Evolutionary conservation across 768 basidiomycete species (phyloP).

Genomic region (Boletus rubescentipes): DNA sequence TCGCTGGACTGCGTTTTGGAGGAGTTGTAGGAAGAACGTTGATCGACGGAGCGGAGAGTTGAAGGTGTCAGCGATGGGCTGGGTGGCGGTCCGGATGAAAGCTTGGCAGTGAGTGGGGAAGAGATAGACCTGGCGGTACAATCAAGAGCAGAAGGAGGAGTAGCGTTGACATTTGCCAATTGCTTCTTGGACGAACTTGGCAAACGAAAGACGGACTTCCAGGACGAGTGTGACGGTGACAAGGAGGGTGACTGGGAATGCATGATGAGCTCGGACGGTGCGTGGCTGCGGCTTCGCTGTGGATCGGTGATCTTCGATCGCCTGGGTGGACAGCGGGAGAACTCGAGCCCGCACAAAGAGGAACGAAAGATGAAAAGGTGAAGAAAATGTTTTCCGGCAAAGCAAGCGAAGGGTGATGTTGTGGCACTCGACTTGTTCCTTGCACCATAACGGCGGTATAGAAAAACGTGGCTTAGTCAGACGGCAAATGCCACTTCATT

Average conservation of each 20-base stretch:
- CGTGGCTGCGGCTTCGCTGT: conserved; percentile 14
- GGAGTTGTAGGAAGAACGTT: conserved; percentile 76
- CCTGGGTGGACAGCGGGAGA: conserved; percentile 6
- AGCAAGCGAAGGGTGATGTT: conserved; percentile 13
- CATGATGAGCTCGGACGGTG: conserved; percentile 15
- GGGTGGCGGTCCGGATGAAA: conserved; percentile 35
- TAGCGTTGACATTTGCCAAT: conserved; percentile 33
- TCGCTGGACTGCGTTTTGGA: conserved; percentile 76
- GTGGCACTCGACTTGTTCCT: conserved; percentile 6
- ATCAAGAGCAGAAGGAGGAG: conserved; percentile 54
- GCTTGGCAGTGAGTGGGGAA: conserved; percentile 26
- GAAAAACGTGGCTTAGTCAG: conserved; percentile 30
- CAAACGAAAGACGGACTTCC: conserved; percentile 78
- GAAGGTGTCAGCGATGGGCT: conserved; percentile 53
- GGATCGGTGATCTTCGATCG: conserved; percentile 28
- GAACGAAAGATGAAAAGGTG: conserved; percentile 1
- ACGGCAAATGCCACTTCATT: conserved; percentile 28
- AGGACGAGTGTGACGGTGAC: conserved; percentile 36
- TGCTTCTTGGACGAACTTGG: conserved; percentile 65
- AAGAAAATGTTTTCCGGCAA: conserved; percentile 22
- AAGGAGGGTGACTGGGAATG: conserved; percentile 23
- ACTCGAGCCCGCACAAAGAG: conserved; percentile 4
- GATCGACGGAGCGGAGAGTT: conserved; percentile 53
- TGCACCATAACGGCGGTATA: conserved; percentile 11
- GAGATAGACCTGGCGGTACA: conserved; percentile 33